These are phyloP conservation scores for Lachancea dasiensis DNA, from an alignment of 805 yeast genomes.

Conservation along the genomic window DNA sequence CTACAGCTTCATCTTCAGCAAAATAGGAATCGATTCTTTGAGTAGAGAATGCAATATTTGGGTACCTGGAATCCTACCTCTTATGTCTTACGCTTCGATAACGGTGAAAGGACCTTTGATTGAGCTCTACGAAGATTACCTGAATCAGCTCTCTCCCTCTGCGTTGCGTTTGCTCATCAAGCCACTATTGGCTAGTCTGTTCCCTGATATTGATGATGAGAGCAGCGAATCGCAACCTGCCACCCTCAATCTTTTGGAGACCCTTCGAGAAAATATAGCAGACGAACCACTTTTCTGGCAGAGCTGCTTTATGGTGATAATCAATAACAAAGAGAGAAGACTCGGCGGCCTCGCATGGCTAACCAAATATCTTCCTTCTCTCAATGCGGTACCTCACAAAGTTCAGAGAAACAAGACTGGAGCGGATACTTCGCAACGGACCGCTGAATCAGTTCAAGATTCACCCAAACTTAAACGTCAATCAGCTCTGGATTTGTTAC, in stretches of 20 bases:
- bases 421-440: too few relatives aligned
- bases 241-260: constrained; percentile 53
- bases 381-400: constrained; percentile 37
- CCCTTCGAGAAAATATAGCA: constrained; percentile 47
- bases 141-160: constrained; percentile 46
- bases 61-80: constrained; percentile 90
- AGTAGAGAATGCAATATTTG: constrained; percentile 59
- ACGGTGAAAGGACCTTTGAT: constrained; percentile 78
- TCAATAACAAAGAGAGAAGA: constrained; percentile 73
- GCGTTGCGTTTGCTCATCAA: constrained; percentile 51
- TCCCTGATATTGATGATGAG: constrained; percentile 92
- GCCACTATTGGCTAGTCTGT: constrained; percentile 65
- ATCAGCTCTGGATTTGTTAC: constrained; percentile 31
- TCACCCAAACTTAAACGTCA: constrained; percentile 29
- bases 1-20: constrained; percentile 62
- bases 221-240: constrained; percentile 73
- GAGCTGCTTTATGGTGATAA: constrained; percentile 63
- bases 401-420: constrained; percentile 13
- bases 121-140: constrained; percentile 48
- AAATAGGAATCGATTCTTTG: constrained; percentile 50
- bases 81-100: constrained; percentile 83
- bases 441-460: constrained; percentile 6
- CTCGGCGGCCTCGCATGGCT: constrained; percentile 79
- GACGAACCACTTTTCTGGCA: constrained; percentile 86
- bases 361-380: constrained; percentile 54